Evolutionary conservation across 495 filamentous ascomycete genomes (phyloP), one percentile per base, ranked within the genome.

Genomic region (Copromyces sp.): DNA sequence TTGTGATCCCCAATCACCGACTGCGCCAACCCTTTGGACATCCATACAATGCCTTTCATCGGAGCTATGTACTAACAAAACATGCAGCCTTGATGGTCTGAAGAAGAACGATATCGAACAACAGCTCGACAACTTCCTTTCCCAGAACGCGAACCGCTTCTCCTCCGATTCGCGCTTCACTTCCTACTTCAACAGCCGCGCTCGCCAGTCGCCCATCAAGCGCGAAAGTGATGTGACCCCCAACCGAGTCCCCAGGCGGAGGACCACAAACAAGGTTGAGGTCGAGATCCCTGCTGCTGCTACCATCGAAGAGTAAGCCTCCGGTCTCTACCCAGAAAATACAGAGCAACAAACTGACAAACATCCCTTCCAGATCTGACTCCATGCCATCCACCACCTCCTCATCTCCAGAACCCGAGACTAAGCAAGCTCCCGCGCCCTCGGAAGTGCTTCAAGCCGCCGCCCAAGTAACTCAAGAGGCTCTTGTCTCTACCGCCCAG

Each of bases 61-160:
- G 29, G 29, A 35, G 14, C 3, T 32, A 7, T 38, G 35, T 37
- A 6, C 53, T 53, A 32, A 53, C 45, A 39, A 68, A 9, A 17
- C 5, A 32, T 24, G 68, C 75, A 97, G 94, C 76, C 88, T 87
- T 77, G 90, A 92, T 70, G 85, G 87, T 44, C 81, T 88, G 74
- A 91, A 90, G 76, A 98, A 98, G 82, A 81, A 84, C 74, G 94
- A 98, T n/a, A 89, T 98, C 45, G 92, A 94, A 78, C 76, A 84
- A 69, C 85, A 87, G 37, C 87, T 99, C 71, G 92, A 95, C 69
- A 86, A 92, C 35, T 89, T 92, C 82, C 88, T 99, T 44, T 84
- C 87, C 73, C 83, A 85, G 39, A 90, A 97, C 81, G 80, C 85
- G 41, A 79, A 86, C 68, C 85, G 83, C 41, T 91, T 90, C 79